These are phyloP conservation scores for Parachlorella kessleri DNA, from an alignment of 139 green algal species.

Conservation along the genomic window DNA sequence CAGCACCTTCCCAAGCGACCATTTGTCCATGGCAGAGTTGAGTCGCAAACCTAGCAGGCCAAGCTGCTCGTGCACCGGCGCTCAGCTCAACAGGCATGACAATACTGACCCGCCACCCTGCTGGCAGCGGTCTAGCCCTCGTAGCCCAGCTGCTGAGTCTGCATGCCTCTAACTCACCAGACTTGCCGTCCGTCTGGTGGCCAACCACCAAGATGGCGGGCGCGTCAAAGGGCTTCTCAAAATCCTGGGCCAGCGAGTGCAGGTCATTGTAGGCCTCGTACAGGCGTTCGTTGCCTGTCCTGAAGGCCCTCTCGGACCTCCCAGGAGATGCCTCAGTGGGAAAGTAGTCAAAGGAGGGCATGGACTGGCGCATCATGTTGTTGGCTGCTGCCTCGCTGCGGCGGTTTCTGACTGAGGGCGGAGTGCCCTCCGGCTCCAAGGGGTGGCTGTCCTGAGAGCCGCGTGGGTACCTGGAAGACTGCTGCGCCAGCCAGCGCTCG, in stretches of 20 bases:
- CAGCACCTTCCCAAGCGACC: too few species aligned
- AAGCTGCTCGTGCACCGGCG: too few species aligned
- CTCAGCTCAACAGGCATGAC: too few species aligned
- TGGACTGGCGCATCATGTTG: slow-evolving; percentile 26
- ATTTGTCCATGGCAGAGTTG: too few species aligned
- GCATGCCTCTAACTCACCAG: slow-evolving; percentile 62
- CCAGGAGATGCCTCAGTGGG: slow-evolving; percentile 44
- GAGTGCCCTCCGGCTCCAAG: slow-evolving; percentile 43
- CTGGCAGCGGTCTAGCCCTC: too few species aligned
- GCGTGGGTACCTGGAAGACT: slow-evolving; percentile 33
- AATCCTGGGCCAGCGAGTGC: slow-evolving; percentile 89
- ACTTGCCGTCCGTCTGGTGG: slow-evolving; percentile 97
- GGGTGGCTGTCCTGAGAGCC: slow-evolving; percentile 34
- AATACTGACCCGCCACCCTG: too few species aligned
- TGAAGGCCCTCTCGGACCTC: slow-evolving; percentile 49
- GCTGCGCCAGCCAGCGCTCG: slow-evolving; percentile 45
- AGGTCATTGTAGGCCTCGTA: slow-evolving; percentile 96
- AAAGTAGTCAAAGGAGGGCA: slow-evolving; percentile 6
- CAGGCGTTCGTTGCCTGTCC: slow-evolving; percentile 81
- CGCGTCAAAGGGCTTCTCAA: slow-evolving; percentile 95
- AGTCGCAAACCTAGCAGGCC: too few species aligned
- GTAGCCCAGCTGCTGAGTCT: too few species aligned
- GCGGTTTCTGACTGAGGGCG: slow-evolving; percentile 29
- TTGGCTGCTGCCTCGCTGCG: slow-evolving; percentile 10
- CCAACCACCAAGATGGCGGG: slow-evolving; percentile 96